Evolutionary conservation across 495 filamentous ascomycete species (phyloP).

Genomic region (Tuber calosporum): DNA sequence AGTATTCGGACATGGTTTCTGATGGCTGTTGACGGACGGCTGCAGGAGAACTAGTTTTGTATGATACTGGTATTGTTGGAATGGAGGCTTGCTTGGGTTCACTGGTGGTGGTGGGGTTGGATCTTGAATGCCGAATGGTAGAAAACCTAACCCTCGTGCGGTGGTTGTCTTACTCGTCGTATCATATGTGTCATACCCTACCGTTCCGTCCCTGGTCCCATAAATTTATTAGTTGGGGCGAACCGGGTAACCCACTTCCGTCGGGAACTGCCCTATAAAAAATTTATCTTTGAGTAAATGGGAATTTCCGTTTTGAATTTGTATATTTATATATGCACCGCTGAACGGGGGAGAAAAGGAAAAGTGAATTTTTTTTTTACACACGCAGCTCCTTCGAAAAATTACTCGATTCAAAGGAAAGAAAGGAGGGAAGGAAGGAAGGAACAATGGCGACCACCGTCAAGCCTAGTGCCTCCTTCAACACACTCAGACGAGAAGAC

Average conservation of each 20-base stretch:
- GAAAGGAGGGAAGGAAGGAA: not conserved
- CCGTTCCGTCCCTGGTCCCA: too few species aligned
- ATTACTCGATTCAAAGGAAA: not conserved
- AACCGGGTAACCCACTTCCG: not conserved
- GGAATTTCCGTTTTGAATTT: not conserved
- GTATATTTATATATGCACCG: not conserved
- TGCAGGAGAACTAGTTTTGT: not conserved
- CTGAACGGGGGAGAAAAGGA: not conserved
- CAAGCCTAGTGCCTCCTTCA: constrained; percentile 49
- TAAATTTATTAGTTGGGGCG: not conserved
- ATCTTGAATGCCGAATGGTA: not conserved
- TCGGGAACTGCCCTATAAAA: not conserved
- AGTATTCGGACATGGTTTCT: constrained; percentile 25
- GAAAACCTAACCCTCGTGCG: constrained; percentile 1
- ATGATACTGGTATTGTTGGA: not conserved
- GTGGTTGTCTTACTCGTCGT: not conserved
- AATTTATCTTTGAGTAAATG: not conserved
- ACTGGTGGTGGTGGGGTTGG: not conserved
- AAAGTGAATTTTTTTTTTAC: too few species aligned
- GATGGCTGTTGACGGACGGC: not conserved
- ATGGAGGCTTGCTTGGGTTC: not conserved
- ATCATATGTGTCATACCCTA: too few species aligned
- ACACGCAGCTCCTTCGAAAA: not conserved
- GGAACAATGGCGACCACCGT: constrained; percentile 42
- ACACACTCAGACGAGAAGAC: constrained; percentile 71